A percentile compares a stretch with the other conserved stretches of the same genome.
Conservation (phyloP, 2,329 filamentous ascomycete genomes). For the Myriosclerotinia curreyana region DNA sequence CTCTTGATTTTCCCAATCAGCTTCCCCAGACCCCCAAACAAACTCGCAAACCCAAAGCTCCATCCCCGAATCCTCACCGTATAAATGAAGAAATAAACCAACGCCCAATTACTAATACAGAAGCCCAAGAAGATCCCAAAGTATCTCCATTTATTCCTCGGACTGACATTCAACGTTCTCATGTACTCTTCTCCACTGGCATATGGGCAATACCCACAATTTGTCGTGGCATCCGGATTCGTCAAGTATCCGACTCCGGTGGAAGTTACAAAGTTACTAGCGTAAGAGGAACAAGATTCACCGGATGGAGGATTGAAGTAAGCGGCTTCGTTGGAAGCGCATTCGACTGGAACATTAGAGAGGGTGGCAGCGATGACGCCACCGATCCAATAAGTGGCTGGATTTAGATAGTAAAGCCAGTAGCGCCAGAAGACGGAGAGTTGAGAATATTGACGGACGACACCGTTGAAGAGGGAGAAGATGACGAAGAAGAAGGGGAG, state of each 20-base stretch:
- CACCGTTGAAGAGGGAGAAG: constrained; percentile 72
- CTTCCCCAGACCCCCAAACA: constrained; percentile 52
- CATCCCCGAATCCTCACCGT: constrained; percentile 67
- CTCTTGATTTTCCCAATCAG: constrained; percentile 41
- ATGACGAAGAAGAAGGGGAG: constrained; percentile 44
- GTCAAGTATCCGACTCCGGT: constrained; percentile 59
- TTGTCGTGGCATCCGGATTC: constrained; percentile 54
- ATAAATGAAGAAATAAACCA: constrained; percentile 77
- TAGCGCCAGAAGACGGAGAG: constrained; percentile 38
- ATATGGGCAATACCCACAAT: constrained; percentile 71
- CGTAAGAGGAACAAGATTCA: constrained; percentile 64
- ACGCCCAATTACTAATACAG: constrained; percentile 64
- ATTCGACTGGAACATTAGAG: constrained; percentile 48
- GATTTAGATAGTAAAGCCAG: constrained; percentile 61
- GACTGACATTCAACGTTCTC: constrained; percentile 49
- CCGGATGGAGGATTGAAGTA: constrained; percentile 63
- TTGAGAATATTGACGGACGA: constrained; percentile 66
- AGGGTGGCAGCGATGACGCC: constrained; percentile 66
- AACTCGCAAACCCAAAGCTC: constrained; percentile 62
- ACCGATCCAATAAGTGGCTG: constrained; percentile 65
- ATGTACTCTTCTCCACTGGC: constrained; percentile 61
- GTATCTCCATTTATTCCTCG: constrained; percentile 64
- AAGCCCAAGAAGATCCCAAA: constrained; percentile 73
- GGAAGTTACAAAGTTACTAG: constrained; percentile 52
- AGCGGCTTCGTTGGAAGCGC: constrained; percentile 53